Percentiles rank a stretch among this genome's conserved stretches.
Evolutionary conservation across 495 filamentous ascomycete genomes (phyloP).

Genomic region (Penicillium samsonianum): DNA sequence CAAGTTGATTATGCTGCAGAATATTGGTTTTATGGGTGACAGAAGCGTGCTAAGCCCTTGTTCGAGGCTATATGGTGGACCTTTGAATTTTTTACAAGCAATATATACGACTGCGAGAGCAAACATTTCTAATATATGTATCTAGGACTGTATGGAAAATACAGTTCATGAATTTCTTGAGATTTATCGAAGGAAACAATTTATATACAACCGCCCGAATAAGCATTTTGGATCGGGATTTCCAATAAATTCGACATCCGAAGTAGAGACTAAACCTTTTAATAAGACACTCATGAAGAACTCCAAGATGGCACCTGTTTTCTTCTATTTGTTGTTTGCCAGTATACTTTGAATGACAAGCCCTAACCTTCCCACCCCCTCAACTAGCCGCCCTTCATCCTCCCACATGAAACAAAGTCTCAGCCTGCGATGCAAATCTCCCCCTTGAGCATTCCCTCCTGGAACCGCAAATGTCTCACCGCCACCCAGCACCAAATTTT

Average conservation of each 20-base stretch:
- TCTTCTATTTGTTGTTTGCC: background rate
- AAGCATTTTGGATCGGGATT: too few relatives aligned
- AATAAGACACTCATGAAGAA: too few relatives aligned
- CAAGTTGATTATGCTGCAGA: slow-evolving; percentile 65
- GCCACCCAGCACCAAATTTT: slow-evolving; percentile 56
- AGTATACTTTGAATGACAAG: slow-evolving; percentile 7
- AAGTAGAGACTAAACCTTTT: too few relatives aligned
- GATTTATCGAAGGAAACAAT: background rate
- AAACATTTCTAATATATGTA: background rate
- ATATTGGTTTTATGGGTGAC: slow-evolving; percentile 67
- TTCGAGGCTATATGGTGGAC: background rate
- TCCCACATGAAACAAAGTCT: slow-evolving; percentile 67
- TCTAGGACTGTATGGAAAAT: background rate
- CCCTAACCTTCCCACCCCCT: slow-evolving; percentile 57
- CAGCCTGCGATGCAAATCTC: slow-evolving; percentile 41
- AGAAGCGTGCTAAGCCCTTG: background rate
- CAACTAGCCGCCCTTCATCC: slow-evolving; percentile 56
- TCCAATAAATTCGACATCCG: too few relatives aligned
- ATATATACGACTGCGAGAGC: background rate
- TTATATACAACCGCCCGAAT: too few relatives aligned
- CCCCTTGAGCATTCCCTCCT: slow-evolving; percentile 37
- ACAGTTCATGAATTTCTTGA: background rate
- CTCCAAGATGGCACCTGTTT: too few relatives aligned
- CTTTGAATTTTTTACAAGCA: background rate
- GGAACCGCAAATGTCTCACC: slow-evolving; percentile 61